Conservation (phyloP, 352 stramenopile genomes). For the Phytophthora idaei region DNA sequence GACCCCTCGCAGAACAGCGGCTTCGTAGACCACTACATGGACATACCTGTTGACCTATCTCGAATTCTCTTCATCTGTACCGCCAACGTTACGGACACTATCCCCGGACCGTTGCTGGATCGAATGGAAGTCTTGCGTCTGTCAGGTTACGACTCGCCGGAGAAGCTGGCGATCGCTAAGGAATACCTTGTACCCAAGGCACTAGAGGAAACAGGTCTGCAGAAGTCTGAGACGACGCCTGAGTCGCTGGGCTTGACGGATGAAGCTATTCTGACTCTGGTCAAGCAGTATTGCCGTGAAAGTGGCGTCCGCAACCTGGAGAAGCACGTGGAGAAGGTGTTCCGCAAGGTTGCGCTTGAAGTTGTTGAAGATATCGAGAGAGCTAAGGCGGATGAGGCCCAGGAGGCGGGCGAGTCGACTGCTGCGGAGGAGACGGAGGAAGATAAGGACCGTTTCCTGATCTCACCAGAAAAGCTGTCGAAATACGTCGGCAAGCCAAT, state of each 20-base stretch:
- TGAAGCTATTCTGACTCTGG: slow-evolving; percentile 90
- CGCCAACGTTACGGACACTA: slow-evolving; percentile 96
- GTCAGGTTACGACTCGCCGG: slow-evolving; percentile 95
- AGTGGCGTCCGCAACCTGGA: slow-evolving; percentile 97
- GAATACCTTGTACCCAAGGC: slow-evolving; percentile 98
- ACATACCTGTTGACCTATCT: slow-evolving; percentile 98
- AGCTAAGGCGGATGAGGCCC: slow-evolving; percentile 24
- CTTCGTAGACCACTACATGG: slow-evolving; percentile 99
- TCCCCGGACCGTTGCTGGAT: slow-evolving; percentile 97
- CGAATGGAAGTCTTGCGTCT: slow-evolving; percentile 99
- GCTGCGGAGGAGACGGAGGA: slow-evolving; percentile 15
- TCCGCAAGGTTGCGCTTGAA: slow-evolving; percentile 97
- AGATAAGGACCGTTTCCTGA: slow-evolving; percentile 83
- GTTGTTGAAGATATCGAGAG: slow-evolving; percentile 91
- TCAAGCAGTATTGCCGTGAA: slow-evolving; percentile 96
- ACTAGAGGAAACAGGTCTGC: slow-evolving; percentile 91
- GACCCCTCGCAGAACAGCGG: slow-evolving; percentile 97
- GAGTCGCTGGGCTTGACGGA: slow-evolving; percentile 91
- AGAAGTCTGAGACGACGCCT: slow-evolving; percentile 67
- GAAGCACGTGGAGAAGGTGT: slow-evolving; percentile 99
- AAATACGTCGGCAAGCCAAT: slow-evolving; percentile 99
- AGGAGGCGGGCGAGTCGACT: slow-evolving; percentile 54
- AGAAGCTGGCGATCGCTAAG: slow-evolving; percentile 98
- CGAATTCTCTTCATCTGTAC: slow-evolving; percentile 96
- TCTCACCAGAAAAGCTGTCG: slow-evolving; percentile 94